Evolutionary conservation across 495 filamentous ascomycete genomes (phyloP).

Genomic region (Podospora bellae-mahoneyi): DNA sequence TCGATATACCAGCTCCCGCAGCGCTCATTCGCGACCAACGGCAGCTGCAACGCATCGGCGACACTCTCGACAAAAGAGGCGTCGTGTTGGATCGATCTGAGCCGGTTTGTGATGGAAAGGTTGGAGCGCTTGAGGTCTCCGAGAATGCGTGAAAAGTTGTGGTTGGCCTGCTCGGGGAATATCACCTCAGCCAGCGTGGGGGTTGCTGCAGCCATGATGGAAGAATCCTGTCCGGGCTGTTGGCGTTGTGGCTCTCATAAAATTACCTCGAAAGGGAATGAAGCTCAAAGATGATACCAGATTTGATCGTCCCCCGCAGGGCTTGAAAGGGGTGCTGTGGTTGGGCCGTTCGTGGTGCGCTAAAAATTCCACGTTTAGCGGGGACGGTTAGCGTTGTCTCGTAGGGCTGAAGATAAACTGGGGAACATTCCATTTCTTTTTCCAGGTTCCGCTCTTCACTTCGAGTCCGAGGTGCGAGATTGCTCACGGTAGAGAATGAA

Average conservation of each 20-base stretch:
- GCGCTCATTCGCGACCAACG: slow-evolving; percentile 87
- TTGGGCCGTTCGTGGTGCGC: slow-evolving; percentile 7
- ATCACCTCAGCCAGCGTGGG: slow-evolving; percentile 42
- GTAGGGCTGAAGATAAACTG: slow-evolving; percentile 17
- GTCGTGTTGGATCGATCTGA: slow-evolving; percentile 68
- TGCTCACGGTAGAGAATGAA: not conserved
- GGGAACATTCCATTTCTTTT: too few relatives aligned
- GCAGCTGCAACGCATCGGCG: slow-evolving; percentile 52
- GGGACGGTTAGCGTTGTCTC: slow-evolving; percentile 3
- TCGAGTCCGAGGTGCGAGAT: slow-evolving; percentile 4
- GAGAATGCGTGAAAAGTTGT: slow-evolving; percentile 53
- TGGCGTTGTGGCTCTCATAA: not conserved
- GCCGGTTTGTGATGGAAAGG: slow-evolving; percentile 75
- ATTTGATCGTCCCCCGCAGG: not conserved
- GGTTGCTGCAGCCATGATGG: slow-evolving; percentile 1
- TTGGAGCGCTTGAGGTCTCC: slow-evolving; percentile 64
- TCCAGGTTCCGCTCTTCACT: too few relatives aligned
- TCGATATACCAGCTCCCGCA: slow-evolving; percentile 96
- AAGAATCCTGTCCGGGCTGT: not conserved
- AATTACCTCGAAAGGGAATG: not conserved
- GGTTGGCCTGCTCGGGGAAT: slow-evolving; percentile 50
- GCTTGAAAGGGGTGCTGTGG: not conserved
- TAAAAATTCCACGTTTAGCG: slow-evolving; percentile 8
- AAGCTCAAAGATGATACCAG: not conserved
- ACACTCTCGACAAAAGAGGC: slow-evolving; percentile 62